Evolutionary conservation across 768 basidiomycete genomes (phyloP).

Genomic region (Guyanaporus albipodus): DNA sequence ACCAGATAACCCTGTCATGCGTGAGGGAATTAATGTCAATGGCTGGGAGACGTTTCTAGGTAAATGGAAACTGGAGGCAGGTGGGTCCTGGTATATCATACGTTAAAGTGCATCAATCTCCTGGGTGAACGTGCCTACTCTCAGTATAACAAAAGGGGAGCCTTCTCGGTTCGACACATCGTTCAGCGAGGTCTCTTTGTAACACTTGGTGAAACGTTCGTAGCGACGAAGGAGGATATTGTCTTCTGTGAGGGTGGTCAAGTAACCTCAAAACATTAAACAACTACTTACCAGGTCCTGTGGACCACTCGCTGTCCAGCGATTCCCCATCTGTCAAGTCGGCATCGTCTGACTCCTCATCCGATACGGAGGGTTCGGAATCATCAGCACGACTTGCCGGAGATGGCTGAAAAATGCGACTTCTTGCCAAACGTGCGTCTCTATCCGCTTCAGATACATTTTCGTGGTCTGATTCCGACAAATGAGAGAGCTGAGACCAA

Average conservation of each 20-base stretch:
- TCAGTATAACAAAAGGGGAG: conserved; percentile 42
- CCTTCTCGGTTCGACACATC: conserved; percentile 43
- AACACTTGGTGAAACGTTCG: conserved; percentile 46
- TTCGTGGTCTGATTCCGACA: conserved; percentile 65
- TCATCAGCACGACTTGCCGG: conserved; percentile 27
- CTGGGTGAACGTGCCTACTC: conserved; percentile 32
- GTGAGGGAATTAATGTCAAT: conserved; percentile 2
- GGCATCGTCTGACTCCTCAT: conserved; percentile 78
- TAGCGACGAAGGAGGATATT: conserved; percentile 42
- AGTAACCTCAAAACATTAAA: neutral
- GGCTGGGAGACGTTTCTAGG: neutral
- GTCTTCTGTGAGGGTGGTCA: conserved; percentile 21
- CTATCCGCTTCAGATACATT: conserved; percentile 61
- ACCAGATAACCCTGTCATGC: neutral
- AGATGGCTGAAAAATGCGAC: conserved; percentile 44
- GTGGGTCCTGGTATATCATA: conserved; percentile 11
- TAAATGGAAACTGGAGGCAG: conserved; percentile 4
- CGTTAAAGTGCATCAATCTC: neutral
- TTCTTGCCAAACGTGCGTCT: conserved; percentile 70
- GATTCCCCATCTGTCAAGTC: conserved; percentile 54
- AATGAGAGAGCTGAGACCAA: conserved; percentile 24
- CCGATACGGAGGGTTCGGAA: conserved; percentile 51
- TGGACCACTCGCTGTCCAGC: conserved; percentile 39
- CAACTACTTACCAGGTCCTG: conserved; percentile 31
- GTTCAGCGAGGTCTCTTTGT: conserved; percentile 33